Evolutionary conservation across 139 green algal genomes (phyloP).

Genomic region (Picochlorum sp.): DNA sequence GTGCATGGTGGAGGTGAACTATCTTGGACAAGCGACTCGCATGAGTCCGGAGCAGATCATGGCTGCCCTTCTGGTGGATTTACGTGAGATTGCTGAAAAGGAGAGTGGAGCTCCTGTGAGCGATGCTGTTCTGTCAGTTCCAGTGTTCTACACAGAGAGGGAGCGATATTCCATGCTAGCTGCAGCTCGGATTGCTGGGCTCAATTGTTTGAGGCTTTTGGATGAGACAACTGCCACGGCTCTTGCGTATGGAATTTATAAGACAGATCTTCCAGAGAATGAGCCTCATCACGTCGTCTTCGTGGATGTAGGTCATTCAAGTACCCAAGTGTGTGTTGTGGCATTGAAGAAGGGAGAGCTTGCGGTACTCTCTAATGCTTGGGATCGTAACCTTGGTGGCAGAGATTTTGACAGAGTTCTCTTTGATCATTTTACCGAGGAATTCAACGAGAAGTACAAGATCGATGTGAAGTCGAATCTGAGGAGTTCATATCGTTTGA

Average conservation of each 20-base stretch:
- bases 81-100: conserved; percentile 81
- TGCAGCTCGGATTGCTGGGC: conserved; percentile 60
- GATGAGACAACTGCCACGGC: conserved; percentile 94
- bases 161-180: conserved; percentile 82
- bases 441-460: conserved; percentile 80
- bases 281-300: conserved; percentile 86
- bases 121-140: conserved; percentile 89
- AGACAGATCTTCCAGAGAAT: conserved; percentile 88
- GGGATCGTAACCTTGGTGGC: conserved; percentile 87
- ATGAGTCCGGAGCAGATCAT: conserved; percentile 69
- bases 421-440: conserved; percentile 83
- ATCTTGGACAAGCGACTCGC: conserved; percentile 40
- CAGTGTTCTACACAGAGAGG: conserved; percentile 75
- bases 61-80: conserved; percentile 84
- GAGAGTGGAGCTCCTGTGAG: conserved; percentile 72
- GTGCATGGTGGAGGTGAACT: conserved; percentile 61
- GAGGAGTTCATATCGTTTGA: conserved; percentile 77
- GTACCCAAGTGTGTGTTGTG: conserved; percentile 87
- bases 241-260: conserved; percentile 97
- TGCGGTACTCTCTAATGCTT: conserved; percentile 77
- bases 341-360: conserved; percentile 84
- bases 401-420: conserved; percentile 83
- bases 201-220: conserved; percentile 90
- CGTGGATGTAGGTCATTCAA: conserved; percentile 86
- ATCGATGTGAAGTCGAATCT: conserved; percentile 76